These are phyloP conservation scores for Claviceps purpurea DNA, from an alignment of 2,329 filamentous ascomycete species.

Conservation along the genomic window DNA sequence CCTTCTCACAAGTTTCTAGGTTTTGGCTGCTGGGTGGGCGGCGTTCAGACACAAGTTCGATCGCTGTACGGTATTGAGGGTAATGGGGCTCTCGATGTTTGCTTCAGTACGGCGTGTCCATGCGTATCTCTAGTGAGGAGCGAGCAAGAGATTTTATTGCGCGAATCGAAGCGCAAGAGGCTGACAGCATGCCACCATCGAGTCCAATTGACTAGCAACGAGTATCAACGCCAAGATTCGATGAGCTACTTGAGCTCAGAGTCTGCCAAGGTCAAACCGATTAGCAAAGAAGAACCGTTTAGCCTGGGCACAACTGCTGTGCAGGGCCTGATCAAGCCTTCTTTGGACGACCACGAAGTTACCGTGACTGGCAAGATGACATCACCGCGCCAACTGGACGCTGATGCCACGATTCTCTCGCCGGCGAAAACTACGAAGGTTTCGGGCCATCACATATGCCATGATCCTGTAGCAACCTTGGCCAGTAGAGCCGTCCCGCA, in stretches of 20 bases:
- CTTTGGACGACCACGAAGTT: conserved; percentile 6
- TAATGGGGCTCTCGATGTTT: conserved; percentile 10
- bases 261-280: conserved; percentile 2
- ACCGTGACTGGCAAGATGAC: neutral
- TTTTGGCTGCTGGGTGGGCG: conserved; percentile 16
- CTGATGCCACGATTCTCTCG: conserved; percentile 1
- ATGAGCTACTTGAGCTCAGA: conserved; percentile 11
- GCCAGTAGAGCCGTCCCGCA: neutral
- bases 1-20: conserved; percentile 12
- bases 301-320: neutral
- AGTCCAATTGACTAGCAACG: conserved; percentile 4
- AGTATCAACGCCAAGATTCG: conserved; percentile 11
- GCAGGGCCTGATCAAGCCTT: conserved; percentile 2
- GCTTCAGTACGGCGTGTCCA: conserved; percentile 17
- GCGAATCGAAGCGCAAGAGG: conserved; percentile 11
- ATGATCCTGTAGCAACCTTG: conserved; percentile 3
- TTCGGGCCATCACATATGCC: conserved; percentile 5
- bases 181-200: conserved; percentile 6
- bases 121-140: conserved; percentile 14
- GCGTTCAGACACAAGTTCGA: conserved; percentile 18
- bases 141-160: conserved; percentile 20
- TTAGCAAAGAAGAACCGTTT: neutral
- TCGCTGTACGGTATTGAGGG: conserved; percentile 20
- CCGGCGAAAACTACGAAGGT: neutral
- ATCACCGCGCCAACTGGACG: conserved; percentile 5